Evolutionary conservation across 2,329 filamentous ascomycete genomes (phyloP).

Genomic region (Aspergillus chevalieri): DNA sequence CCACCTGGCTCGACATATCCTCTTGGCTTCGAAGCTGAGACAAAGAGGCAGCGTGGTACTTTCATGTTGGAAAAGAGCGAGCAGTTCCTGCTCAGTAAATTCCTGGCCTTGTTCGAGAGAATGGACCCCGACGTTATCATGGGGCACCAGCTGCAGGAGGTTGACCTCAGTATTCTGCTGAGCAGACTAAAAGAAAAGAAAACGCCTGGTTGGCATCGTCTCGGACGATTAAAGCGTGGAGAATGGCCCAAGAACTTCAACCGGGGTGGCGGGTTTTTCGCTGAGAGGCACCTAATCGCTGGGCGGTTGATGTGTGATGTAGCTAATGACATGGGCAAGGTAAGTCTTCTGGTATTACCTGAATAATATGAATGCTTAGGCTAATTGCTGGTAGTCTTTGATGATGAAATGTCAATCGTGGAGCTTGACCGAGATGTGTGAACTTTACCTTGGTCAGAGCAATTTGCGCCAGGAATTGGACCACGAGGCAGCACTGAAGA

Average conservation of each 20-base stretch:
- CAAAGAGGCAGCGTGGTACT: constrained; percentile 66
- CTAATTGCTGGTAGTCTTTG: constrained; percentile 53
- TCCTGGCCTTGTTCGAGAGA: constrained; percentile 79
- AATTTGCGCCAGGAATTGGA: constrained; percentile 77
- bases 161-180: constrained; percentile 87
- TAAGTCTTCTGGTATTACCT: constrained; percentile 15
- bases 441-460: constrained; percentile 70
- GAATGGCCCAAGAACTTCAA: constrained; percentile 85
- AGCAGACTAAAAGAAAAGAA: constrained; percentile 84
- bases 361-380: background rate
- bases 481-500: constrained; percentile 77
- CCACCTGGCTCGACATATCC: constrained; percentile 73
- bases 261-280: constrained; percentile 83
- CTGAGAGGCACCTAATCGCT: constrained; percentile 81
- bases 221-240: constrained; percentile 75
- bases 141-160: constrained; percentile 93
- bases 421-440: constrained; percentile 97
- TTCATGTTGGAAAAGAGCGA: constrained; percentile 80
- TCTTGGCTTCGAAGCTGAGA: constrained; percentile 74
- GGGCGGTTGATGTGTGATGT: constrained; percentile 89
- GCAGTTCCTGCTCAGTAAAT: constrained; percentile 75
- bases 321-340: constrained; percentile 90
- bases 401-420: constrained; percentile 98
- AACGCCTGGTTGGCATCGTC: constrained; percentile 87
- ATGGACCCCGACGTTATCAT: constrained; percentile 90